Evolutionary conservation across 495 filamentous ascomycete genomes (phyloP).

Genomic region (Glutinoglossum americanum): DNA sequence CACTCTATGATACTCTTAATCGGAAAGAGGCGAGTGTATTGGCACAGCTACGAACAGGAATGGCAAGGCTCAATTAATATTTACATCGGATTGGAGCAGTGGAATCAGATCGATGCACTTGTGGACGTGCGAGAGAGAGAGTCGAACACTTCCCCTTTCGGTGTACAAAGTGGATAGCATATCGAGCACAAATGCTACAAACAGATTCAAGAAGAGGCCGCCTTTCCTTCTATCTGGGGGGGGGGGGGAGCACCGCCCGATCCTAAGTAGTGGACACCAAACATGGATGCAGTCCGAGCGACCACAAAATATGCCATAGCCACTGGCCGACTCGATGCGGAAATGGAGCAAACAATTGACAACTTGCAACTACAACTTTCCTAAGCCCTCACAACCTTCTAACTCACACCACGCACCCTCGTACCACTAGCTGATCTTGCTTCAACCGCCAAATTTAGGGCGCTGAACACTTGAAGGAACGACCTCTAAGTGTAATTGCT

Average conservation of each 20-base stretch:
- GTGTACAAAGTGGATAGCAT: constrained; percentile 8
- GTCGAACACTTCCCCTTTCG: constrained; percentile 9
- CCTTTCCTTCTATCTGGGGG: constrained; percentile 16
- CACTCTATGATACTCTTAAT: constrained; percentile 16
- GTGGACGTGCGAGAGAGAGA: constrained; percentile 18
- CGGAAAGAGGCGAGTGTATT: constrained; percentile 17
- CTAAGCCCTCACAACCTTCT: background rate
- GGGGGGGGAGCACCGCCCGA: constrained; percentile 15
- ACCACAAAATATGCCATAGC: constrained; percentile 18
- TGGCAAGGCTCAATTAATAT: constrained; percentile 18
- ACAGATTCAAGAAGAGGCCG: constrained; percentile 16
- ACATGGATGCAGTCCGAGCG: constrained; percentile 17
- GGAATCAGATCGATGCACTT: constrained; percentile 10
- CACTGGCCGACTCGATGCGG: constrained; percentile 17
- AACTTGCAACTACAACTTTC: background rate
- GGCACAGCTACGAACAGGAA: constrained; percentile 18
- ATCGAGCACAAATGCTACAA: constrained; percentile 16
- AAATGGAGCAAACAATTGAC: background rate
- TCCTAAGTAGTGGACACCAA: constrained; percentile 16
- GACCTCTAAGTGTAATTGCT: background rate
- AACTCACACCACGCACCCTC: background rate
- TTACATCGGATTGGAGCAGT: constrained; percentile 13
- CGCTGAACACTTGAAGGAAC: background rate
- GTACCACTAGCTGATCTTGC: background rate
- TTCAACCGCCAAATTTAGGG: background rate